Evolutionary conservation across 768 basidiomycete genomes (phyloP).

Genomic region (Mrakia frigida): DNA sequence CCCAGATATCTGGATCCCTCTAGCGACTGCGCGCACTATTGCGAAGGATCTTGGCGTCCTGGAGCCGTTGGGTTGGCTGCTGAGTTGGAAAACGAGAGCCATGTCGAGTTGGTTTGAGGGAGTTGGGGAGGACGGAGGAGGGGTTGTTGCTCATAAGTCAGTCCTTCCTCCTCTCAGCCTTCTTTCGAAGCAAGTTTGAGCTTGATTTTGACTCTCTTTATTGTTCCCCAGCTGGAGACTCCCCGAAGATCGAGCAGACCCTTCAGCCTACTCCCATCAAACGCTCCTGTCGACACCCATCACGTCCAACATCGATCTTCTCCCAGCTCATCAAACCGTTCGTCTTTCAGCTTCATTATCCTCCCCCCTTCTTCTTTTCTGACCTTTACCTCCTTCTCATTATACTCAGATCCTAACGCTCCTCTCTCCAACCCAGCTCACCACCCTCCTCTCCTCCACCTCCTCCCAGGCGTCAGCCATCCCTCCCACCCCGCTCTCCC

Average conservation of each 20-base stretch:
- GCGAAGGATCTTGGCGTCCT: neutral
- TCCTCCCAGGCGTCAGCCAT: neutral
- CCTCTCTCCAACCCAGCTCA: neutral
- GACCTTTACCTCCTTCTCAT: too few relatives aligned
- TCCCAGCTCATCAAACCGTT: slow-evolving; percentile 6
- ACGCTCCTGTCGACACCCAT: neutral
- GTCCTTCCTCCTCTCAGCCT: neutral
- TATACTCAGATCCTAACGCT: neutral
- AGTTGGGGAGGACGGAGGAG: neutral
- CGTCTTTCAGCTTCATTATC: too few relatives aligned
- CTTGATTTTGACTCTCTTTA: too few relatives aligned
- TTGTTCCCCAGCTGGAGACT: neutral
- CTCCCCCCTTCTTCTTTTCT: neutral
- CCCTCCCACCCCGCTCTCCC: neutral
- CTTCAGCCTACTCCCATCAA: slow-evolving; percentile 1
- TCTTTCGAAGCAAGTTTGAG: too few relatives aligned
- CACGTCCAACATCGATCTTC: neutral
- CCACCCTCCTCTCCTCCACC: neutral
- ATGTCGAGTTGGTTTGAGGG: slow-evolving; percentile 20
- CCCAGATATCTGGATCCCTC: slow-evolving; percentile 22
- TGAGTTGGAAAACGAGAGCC: slow-evolving; percentile 7
- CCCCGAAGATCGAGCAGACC: neutral
- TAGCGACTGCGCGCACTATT: neutral
- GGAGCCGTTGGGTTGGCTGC: neutral
- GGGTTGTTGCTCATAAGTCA: slow-evolving; percentile 14